These are phyloP conservation scores for Fusarium sp. DNA, from an alignment of 2,329 filamentous ascomycete species.

Conservation along the genomic window DNA sequence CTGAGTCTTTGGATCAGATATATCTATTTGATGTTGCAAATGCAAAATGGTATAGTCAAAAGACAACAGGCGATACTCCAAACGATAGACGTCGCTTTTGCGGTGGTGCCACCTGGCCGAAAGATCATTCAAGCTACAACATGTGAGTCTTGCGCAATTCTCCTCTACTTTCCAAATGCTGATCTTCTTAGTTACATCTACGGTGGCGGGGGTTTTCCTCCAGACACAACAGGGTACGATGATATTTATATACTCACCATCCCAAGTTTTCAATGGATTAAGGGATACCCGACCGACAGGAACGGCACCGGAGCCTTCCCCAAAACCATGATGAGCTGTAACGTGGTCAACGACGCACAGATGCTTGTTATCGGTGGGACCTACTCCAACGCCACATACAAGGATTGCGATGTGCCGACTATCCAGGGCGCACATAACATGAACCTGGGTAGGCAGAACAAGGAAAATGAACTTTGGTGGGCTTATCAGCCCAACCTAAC, in stretches of 20 bases:
- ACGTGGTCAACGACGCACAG: conserved; percentile 2
- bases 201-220: conserved; percentile 1
- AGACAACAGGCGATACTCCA: neutral
- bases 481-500: neutral
- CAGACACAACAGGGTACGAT: neutral
- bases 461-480: neutral
- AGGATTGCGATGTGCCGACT: neutral
- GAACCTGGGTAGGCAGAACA: conserved; percentile 11
- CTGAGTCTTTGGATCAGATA: conserved; percentile 2
- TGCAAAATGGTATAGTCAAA: conserved; percentile 9
- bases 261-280: conserved; percentile 10
- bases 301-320: neutral
- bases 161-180: rapidly evolving
- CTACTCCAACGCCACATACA: neutral
- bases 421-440: conserved; percentile 10
- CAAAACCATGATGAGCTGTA: conserved; percentile 20
- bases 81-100: neutral
- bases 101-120: conserved; percentile 2
- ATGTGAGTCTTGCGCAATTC: neutral
- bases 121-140: conserved; percentile 13
- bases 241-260: conserved; percentile 20
- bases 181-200: neutral
- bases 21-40: conserved; percentile 3
- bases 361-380: conserved; percentile 6
- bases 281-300: neutral